Percentiles rank a stretch among this genome's conserved stretches.
phyloP scores from a whole-genome alignment of 2,329 filamentous ascomycete species.

The Botrytis deweyae region DNA sequence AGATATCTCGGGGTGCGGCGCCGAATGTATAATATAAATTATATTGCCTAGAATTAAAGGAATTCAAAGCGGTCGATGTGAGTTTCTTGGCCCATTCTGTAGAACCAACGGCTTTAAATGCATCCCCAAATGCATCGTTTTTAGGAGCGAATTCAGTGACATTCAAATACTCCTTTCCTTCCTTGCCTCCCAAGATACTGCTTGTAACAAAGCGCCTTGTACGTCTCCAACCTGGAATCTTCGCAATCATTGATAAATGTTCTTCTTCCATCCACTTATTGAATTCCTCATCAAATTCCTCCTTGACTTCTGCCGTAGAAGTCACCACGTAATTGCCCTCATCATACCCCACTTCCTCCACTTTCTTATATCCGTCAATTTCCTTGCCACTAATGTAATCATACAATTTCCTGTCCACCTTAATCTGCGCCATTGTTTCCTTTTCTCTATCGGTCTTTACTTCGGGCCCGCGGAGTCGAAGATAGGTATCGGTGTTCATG shows the following conservation, averaged over 20 bases:
- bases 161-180: constrained; percentile 58
- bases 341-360: constrained; percentile 60
- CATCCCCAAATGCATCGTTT: constrained; percentile 65
- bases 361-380: constrained; percentile 54
- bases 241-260: constrained; percentile 68
- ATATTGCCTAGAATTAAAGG: constrained; percentile 61
- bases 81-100: constrained; percentile 63
- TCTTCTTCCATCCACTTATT: constrained; percentile 73
- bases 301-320: constrained; percentile 53
- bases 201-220: constrained; percentile 70
- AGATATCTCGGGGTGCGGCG: constrained; percentile 67
- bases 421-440: constrained; percentile 62
- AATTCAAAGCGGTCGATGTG: constrained; percentile 56
- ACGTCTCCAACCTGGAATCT: constrained; percentile 76
- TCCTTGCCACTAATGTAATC: constrained; percentile 61
- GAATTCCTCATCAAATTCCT: constrained; percentile 56
- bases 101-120: constrained; percentile 60
- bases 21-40: constrained; percentile 79
- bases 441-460: constrained; percentile 59
- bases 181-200: constrained; percentile 54
- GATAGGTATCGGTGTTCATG: constrained; percentile 70
- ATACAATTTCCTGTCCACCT: constrained; percentile 69
- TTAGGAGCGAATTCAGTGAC: constrained; percentile 70
- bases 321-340: constrained; percentile 61
- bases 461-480: constrained; percentile 56